Base-by-base conservation (phyloP, 2,329 filamentous ascomycete genomes). In the Coniochaeta sp. region DNA sequence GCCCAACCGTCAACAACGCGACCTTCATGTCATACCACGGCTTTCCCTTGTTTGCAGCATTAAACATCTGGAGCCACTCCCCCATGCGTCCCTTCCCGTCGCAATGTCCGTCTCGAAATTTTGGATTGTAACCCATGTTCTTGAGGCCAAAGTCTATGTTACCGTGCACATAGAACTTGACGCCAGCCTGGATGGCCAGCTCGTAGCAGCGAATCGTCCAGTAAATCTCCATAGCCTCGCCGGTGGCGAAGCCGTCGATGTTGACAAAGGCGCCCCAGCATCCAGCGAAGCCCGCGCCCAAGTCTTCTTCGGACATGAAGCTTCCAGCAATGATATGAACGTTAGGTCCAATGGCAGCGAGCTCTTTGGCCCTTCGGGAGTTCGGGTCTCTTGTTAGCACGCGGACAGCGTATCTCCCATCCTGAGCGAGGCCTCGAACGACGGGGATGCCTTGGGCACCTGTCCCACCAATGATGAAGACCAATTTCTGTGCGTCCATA, bases 391-490 rank as follows among this genome's bases (percentile, higher is more conserved):
- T 75, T 1, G 81, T 84, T 8, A 31, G 70, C 24, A 79, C 72
- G 31, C 76, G 74, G 61, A 79, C 71, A 31, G 69, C 65, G 69
- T 83, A 83, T 55, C 71, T 69, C 38, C 72, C 71, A 62, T 77
- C 75, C 58, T 70, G 60, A 34, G 74, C 71, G 6, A 78, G 74
- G 26, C 74, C 74, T 34, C 73, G 69, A 58, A 81, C 69, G 1
- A 31, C 28, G 1, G 80, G 78, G 16, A 77, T 74, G 16, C 80
- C 79, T 67, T 82, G 80, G 43, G 80, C 80, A 3, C 80, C 80
- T 0, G 80, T 82, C 3, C 75, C 80, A 31, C 80, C 79, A 50
- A 83, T 73, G 57, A 82, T 63, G 64, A 73, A 70, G 61, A 73
- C 63, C 28, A 38, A 57, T 11, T 38, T 58, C 34, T 38, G 34